Evolutionary conservation across 192 early-diverging fungal species (phyloP), one percentile per base, ranked within the genome.

Genomic region (Gonapodya prolifera): DNA sequence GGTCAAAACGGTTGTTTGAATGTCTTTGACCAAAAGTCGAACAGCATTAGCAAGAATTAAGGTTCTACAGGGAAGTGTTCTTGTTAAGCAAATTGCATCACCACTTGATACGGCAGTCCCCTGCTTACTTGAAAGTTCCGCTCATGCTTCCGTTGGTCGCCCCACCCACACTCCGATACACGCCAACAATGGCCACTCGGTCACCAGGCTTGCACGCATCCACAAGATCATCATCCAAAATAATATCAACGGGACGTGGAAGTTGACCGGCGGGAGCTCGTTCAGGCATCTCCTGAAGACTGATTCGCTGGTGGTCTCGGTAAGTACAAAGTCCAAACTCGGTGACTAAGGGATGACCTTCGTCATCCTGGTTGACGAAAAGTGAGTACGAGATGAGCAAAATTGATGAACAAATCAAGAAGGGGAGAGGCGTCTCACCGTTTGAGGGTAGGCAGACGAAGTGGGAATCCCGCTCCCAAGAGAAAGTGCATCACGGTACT

Each of bases 201-300:
- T 99, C 98, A 34, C 98, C 98, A 1, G 98, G 96, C 84, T 99
- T 99, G 33, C 94, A 93, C 31, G 84, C 84, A 81, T 99, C 98
- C 0, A 96, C 98, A 35, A 99, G 84, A 82, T 99, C 98, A 81
- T 96, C 95, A 80, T 98, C 96, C 77, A 98, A 83, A 70, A 98
- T 89, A 16, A 99, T 88, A 83, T 99, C 98, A 74, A 98, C 85
- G 17, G 95, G 95, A 1, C 96, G 90, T 34, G 96, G 95, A 78
- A 99, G 85, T 82, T 94, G 91, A 29, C 98, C 96, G 1, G 95
- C 91, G 18, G 96, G 96, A 2, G 96, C 92, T 29, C 96, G 90
- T 83, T 99, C 98, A 0, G 98, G 98, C 96, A 99, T 99, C 86
- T 99, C 98, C 83, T 99, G 98, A 69, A 99, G 88, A 34, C 90